Conservation (phyloP, 345 rosid genomes). For the Populus pruinosa region DNA sequence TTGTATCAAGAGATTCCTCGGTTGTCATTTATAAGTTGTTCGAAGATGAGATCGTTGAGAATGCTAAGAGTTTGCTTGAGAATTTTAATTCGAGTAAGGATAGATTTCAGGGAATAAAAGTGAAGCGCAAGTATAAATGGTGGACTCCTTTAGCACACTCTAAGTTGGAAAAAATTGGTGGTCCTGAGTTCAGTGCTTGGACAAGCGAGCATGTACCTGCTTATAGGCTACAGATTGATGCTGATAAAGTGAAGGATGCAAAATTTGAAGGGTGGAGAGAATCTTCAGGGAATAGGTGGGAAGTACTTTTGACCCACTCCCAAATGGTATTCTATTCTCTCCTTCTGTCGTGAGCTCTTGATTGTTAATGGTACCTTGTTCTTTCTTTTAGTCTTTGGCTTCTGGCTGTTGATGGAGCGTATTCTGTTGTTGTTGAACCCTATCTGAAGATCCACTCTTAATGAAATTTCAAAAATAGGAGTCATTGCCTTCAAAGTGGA, state of each 20-base stretch:
- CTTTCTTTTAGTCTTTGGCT: not conserved
- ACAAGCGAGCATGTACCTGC: constrained; percentile 64
- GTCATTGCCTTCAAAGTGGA: not conserved
- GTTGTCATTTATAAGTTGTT: constrained; percentile 47
- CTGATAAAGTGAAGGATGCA: constrained; percentile 41
- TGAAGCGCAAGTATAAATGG: constrained; percentile 41
- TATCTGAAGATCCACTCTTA: not conserved
- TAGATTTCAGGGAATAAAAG: constrained; percentile 19
- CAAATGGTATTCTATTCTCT: constrained; percentile 66
- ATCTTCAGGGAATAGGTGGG: constrained; percentile 52
- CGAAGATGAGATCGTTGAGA: constrained; percentile 61
- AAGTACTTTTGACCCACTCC: constrained; percentile 83
- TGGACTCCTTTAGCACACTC: constrained; percentile 50
- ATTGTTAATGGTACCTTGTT: constrained; percentile 5
- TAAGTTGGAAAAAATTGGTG: constrained; percentile 68
- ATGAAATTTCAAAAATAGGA: not conserved
- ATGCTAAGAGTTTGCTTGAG: constrained; percentile 51
- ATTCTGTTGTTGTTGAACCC: not conserved
- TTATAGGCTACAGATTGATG: constrained; percentile 61
- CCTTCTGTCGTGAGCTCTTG: constrained; percentile 6
- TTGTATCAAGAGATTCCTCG: constrained; percentile 61
- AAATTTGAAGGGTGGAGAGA: constrained; percentile 81
- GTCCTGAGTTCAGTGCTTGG: constrained; percentile 71
- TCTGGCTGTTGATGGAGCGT: not conserved
- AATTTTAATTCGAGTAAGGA: constrained; percentile 43